These are phyloP conservation scores for Saraca asoca DNA, from an alignment of 331 rosid genomes.

Conservation along the genomic window DNA sequence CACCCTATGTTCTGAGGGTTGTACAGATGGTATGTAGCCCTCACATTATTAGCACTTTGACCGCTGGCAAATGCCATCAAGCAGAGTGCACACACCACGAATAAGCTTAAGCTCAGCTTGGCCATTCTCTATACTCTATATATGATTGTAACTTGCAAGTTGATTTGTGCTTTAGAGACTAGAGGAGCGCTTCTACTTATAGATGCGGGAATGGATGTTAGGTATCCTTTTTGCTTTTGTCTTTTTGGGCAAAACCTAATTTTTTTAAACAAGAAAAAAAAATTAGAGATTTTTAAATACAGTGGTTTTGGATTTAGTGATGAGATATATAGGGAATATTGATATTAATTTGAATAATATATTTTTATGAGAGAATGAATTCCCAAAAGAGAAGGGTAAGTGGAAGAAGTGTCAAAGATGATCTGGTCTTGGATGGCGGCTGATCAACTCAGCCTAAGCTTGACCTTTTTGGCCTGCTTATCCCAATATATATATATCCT, in stretches of 20 bases:
- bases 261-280: no score
- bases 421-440: no score
- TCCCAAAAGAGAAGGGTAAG: not conserved
- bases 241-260: no score
- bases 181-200: not conserved
- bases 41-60: constrained; percentile 45
- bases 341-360: no score
- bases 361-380: not conserved
- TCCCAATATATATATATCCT: no score
- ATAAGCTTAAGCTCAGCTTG: not conserved
- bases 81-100: not conserved
- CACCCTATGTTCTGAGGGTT: constrained; percentile 45
- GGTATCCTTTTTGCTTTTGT: no score
- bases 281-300: no score
- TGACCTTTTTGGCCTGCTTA: no score
- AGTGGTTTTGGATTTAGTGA: no score
- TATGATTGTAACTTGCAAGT: not conserved
- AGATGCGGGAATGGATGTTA: not conserved
- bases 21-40: constrained; percentile 46
- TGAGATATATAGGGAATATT: not conserved
- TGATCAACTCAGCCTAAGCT: no score
- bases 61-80: constrained; percentile 11
- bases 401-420: no score
- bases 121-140: constrained; percentile 5
- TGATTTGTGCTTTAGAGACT: not conserved